These are phyloP conservation scores for Amanita polypyramis DNA, from an alignment of 768 basidiomycete genomes.

Conservation along the genomic window DNA sequence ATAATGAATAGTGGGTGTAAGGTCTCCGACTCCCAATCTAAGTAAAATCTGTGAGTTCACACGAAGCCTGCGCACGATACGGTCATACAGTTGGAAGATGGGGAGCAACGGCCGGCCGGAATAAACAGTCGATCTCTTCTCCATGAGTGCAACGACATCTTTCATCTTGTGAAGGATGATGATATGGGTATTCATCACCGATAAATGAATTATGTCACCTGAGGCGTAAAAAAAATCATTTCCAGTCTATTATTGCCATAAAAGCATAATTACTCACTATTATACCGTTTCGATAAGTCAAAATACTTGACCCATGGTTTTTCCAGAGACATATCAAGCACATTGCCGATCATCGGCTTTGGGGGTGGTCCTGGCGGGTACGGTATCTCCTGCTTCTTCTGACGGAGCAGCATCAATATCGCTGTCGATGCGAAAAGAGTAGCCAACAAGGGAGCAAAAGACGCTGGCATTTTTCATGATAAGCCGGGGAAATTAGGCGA, in stretches of 20 bases:
- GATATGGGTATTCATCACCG: not conserved
- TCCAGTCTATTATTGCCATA: not conserved
- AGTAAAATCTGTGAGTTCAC: not conserved
- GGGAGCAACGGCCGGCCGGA: conserved; percentile 15
- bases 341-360: conserved; percentile 1
- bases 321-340: not conserved
- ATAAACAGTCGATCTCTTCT: no score
- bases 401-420: no score
- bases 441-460: no score
- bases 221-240: no score
- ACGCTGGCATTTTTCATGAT: no score
- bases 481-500: no score
- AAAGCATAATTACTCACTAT: not conserved
- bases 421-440: no score
- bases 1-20: not conserved
- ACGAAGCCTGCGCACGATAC: not conserved
- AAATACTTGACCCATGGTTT: not conserved
- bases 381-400: not conserved
- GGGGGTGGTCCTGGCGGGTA: conserved; percentile 1
- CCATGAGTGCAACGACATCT: no score
- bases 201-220: conserved; percentile 7
- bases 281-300: not conserved
- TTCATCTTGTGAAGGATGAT: no score
- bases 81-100: conserved; percentile 14
- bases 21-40: not conserved